Percentiles rank a stretch among this genome's conserved stretches.
These are phyloP conservation scores for Psilocybe tampanensis DNA, from an alignment of 768 basidiomycete genomes.

Conservation along the genomic window DNA sequence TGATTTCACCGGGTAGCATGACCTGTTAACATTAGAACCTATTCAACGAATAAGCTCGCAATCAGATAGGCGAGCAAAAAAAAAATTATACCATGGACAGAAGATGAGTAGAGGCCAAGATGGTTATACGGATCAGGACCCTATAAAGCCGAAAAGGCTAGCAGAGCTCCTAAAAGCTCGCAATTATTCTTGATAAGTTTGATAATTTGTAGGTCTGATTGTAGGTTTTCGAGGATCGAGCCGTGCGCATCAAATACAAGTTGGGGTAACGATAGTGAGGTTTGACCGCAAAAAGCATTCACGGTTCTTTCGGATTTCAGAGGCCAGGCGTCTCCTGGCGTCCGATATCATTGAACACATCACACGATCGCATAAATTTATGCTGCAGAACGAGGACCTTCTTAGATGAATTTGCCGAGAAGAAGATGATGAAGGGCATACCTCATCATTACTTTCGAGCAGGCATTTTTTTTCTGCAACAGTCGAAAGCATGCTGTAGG, in stretches of 20 bases:
- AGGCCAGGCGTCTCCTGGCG: neutral
- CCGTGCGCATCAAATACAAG: neutral
- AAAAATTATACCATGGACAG: slow-evolving; percentile 4
- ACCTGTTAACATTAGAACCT: slow-evolving; percentile 2
- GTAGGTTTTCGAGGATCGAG: neutral
- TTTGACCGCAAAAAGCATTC: neutral
- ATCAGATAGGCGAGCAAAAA: neutral
- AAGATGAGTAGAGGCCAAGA: neutral
- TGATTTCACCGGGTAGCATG: slow-evolving; percentile 14
- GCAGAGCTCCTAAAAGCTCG: neutral
- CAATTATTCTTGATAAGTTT: neutral
- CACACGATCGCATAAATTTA: slow-evolving; percentile 8
- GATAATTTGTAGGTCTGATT: neutral
- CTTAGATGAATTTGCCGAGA: slow-evolving; percentile 6
- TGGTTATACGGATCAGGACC: neutral
- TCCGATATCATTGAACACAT: neutral
- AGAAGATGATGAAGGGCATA: neutral
- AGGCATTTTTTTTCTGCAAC: neutral
- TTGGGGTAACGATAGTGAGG: neutral
- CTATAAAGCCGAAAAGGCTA: neutral
- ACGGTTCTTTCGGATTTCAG: neutral
- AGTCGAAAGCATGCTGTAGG: neutral
- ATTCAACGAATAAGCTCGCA: slow-evolving; percentile 10
- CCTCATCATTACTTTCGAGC: neutral
- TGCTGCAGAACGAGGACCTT: neutral